Percentiles rank a stretch among this genome's conserved stretches.
Evolutionary conservation across 257 asterid species (phyloP).

Genomic region (Agastache rugosa): DNA sequence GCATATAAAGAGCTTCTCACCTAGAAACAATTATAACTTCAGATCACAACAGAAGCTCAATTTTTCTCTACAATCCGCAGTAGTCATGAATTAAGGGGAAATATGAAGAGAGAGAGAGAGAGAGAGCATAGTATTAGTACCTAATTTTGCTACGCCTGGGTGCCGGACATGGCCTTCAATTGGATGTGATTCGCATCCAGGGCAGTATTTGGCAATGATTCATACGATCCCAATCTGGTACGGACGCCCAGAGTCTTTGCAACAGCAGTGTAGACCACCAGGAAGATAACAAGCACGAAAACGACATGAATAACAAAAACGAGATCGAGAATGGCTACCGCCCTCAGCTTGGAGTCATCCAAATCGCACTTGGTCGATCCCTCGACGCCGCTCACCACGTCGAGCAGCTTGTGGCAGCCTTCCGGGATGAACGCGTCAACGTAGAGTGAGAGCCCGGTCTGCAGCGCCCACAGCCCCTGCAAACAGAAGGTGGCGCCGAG

Average conservation of each 20-base stretch:
- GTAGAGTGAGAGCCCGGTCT: constrained; percentile 82
- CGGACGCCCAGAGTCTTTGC: constrained; percentile 64
- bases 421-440: constrained; percentile 94
- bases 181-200: constrained; percentile 77
- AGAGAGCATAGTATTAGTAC: constrained; percentile 25
- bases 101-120: neutral
- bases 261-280: constrained; percentile 55
- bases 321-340: constrained; percentile 80
- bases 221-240: constrained; percentile 79
- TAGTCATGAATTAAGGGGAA: constrained; percentile 1
- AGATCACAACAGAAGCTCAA: constrained; percentile 30
- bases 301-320: constrained; percentile 70
- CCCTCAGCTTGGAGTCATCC: constrained; percentile 91
- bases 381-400: constrained; percentile 87
- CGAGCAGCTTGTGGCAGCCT: constrained; percentile 94
- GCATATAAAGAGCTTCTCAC: neutral
- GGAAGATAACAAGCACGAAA: constrained; percentile 60
- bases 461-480: constrained; percentile 91
- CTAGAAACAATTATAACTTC: constrained; percentile 27
- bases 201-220: constrained; percentile 62
- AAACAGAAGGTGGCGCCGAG: constrained; percentile 69
- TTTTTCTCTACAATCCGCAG: neutral
- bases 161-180: constrained; percentile 84
- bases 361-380: constrained; percentile 96
- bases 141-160: constrained; percentile 70